phyloP scores from a whole-genome alignment of 345 rosid species.

The Eutrema yunnanense region DNA sequence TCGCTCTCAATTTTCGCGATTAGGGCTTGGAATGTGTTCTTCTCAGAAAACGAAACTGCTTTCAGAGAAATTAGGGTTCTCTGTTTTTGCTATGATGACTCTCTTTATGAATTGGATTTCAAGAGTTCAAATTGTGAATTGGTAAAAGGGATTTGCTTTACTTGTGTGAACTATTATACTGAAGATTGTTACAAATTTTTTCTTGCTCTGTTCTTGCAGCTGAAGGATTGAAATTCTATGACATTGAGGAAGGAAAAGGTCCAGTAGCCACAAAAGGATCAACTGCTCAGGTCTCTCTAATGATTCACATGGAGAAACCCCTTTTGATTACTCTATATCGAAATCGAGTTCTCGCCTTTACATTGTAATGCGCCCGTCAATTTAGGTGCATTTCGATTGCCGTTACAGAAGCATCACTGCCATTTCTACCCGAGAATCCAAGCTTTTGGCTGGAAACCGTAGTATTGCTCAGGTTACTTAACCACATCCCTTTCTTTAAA shows the following conservation, averaged over 20 bases:
- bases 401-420: conserved; percentile 68
- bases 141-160: not conserved
- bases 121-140: not conserved
- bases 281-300: conserved; percentile 56
- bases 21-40: not conserved
- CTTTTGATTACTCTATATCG: not conserved
- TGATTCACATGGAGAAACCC: not conserved
- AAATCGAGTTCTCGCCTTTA: not conserved
- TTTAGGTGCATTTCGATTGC: conserved; percentile 88
- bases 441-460: conserved; percentile 91
- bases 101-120: not conserved
- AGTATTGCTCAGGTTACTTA: conserved; percentile 66
- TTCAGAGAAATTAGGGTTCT: not conserved
- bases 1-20: not conserved
- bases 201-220: conserved; percentile 40
- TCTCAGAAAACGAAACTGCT: not conserved
- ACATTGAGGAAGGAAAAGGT: conserved; percentile 78
- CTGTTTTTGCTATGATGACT: not conserved
- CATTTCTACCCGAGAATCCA: conserved; percentile 81
- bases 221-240: conserved; percentile 79
- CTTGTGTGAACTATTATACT: not conserved
- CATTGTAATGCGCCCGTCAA: not conserved
- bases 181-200: not conserved
- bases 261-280: conserved; percentile 66
- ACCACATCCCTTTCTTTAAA: not conserved